phyloP scores from a whole-genome alignment of 164 flowering plant genomes.

The Umbellularia californica region DNA sequence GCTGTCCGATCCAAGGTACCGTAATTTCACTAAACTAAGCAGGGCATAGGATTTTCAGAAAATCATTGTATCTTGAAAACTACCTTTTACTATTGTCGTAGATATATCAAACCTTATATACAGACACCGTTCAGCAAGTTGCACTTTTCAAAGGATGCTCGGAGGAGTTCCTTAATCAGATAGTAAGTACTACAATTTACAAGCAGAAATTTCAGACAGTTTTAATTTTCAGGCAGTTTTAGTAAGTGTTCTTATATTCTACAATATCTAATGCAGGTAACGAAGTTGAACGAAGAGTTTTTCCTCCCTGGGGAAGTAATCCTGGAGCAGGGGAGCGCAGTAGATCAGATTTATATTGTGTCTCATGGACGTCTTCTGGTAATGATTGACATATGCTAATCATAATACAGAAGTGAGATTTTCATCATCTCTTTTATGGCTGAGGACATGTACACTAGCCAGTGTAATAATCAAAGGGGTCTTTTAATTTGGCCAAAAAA shows the following conservation, averaged over 20 bases:
- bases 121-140: constrained; percentile 14
- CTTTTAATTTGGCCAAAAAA: too few species aligned
- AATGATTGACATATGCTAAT: background rate
- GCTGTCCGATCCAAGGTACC: constrained; percentile 22
- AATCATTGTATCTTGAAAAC: background rate
- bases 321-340: constrained; percentile 25
- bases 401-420: background rate
- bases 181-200: constrained; percentile 12
- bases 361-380: constrained; percentile 24
- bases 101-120: constrained; percentile 23
- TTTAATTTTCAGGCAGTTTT: background rate
- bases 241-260: background rate
- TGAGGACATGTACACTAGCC: background rate
- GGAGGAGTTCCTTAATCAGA: constrained; percentile 21
- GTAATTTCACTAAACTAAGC: background rate
- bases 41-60: background rate
- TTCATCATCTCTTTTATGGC: background rate
- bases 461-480: too few species aligned
- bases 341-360: constrained; percentile 26
- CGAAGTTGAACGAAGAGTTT: constrained; percentile 23
- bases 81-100: constrained; percentile 2
- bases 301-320: constrained; percentile 28
- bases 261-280: constrained; percentile 13
- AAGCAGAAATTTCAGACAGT: background rate
- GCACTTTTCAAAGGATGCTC: constrained; percentile 26